These are phyloP conservation scores for Cairneyella variabilis DNA, from an alignment of 495 filamentous ascomycete genomes.

Conservation along the genomic window DNA sequence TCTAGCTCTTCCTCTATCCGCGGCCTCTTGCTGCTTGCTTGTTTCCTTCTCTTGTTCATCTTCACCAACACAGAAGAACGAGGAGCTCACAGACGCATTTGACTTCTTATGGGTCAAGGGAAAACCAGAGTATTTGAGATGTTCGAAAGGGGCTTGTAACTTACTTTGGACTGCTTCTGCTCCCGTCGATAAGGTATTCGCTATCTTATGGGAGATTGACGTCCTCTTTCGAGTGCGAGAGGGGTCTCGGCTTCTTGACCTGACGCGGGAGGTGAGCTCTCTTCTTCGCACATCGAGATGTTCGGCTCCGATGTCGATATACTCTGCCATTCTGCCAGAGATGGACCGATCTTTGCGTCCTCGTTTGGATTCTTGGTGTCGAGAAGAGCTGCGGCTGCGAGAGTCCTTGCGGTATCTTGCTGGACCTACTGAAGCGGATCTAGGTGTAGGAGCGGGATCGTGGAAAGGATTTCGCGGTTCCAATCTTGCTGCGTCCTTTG, in stretches of 20 bases:
- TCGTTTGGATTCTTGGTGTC: too few relatives aligned
- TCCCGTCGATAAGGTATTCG: too few relatives aligned
- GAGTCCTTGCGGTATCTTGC: neutral
- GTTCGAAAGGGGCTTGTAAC: slow-evolving; percentile 1
- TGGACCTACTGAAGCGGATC: too few relatives aligned
- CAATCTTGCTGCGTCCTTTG: neutral
- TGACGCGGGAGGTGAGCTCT: too few relatives aligned
- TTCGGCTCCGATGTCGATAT: neutral
- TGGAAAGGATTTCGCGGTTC: neutral
- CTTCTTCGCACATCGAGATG: neutral
- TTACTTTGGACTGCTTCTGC: slow-evolving; percentile 5
- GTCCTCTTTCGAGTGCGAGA: too few relatives aligned
- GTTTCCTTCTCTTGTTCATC: neutral
- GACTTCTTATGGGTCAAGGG: neutral
- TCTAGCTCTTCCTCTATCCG: neutral
- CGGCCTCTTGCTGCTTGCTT: neutral
- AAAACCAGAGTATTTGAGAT: slow-evolving; percentile 3
- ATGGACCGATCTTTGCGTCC: too few relatives aligned
- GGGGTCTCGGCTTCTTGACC: too few relatives aligned
- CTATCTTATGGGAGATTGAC: too few relatives aligned
- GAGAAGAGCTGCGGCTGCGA: neutral
- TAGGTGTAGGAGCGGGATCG: neutral
- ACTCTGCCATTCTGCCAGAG: neutral
- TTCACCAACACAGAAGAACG: slow-evolving; percentile 10
- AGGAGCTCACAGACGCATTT: neutral